phyloP scores from a whole-genome alignment of 2,329 filamentous ascomycete genomes.

The Sporothrix protearum region DNA sequence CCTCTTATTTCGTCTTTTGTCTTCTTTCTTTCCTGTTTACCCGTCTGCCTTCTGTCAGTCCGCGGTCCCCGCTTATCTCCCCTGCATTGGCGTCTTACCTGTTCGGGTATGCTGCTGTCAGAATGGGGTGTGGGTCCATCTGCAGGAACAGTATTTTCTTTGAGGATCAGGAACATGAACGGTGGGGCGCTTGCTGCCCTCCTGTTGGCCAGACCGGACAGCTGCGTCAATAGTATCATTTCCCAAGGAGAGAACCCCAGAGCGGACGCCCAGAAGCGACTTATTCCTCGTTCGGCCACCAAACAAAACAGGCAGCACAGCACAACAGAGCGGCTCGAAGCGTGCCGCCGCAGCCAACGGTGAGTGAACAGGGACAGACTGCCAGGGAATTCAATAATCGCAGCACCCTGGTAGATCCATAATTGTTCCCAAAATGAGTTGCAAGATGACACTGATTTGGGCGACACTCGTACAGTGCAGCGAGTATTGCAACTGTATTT shows the following conservation, averaged over 20 bases:
- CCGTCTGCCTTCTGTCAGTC: not conserved
- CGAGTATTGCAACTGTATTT: not conserved
- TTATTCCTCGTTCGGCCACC: not conserved
- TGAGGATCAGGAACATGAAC: not conserved
- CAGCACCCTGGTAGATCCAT: no score
- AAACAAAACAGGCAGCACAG: not conserved
- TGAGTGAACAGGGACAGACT: not conserved
- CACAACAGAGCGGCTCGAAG: not conserved
- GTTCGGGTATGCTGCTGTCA: not conserved
- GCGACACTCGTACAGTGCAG: not conserved
- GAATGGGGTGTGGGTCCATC: not conserved
- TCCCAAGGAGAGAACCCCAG: not conserved
- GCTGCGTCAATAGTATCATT: conserved; percentile 15
- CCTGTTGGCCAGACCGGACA: not conserved
- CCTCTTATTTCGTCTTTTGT: not conserved
- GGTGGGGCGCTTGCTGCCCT: not conserved
- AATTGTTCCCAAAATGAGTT: not conserved
- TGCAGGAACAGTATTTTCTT: conserved; percentile 10
- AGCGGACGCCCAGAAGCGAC: not conserved
- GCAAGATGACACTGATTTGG: not conserved
- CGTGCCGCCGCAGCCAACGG: not conserved
- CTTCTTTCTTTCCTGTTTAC: not conserved
- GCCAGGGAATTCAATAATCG: not conserved
- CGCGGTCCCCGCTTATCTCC: not conserved
- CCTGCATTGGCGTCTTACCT: conserved; percentile 3